Evolutionary conservation across 1,139 yeast genomes (phyloP).

Genomic region (Saccharomycopsis hybrid): DNA sequence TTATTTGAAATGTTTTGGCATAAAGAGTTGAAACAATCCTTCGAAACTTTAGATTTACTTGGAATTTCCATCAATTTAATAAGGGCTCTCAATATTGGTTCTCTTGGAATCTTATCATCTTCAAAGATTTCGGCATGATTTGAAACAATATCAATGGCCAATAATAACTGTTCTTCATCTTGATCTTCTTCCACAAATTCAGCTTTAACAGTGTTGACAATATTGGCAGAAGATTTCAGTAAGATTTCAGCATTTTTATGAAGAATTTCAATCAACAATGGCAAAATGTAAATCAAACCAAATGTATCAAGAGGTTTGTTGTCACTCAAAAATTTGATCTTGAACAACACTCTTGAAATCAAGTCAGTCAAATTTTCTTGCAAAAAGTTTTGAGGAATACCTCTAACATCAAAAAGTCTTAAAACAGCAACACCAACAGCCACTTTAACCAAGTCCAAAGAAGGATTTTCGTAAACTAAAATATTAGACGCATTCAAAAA

Average conservation of each 20-base stretch:
- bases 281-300: slow-evolving; percentile 67
- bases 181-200: slow-evolving; percentile 76
- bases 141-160: slow-evolving; percentile 72
- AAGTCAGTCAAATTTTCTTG: slow-evolving; percentile 50
- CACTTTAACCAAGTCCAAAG: slow-evolving; percentile 21
- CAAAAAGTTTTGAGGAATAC: slow-evolving; percentile 37
- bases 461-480: slow-evolving; percentile 25
- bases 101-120: slow-evolving; percentile 63
- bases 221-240: slow-evolving; percentile 44
- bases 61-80: slow-evolving; percentile 66
- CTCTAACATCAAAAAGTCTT: slow-evolving; percentile 41
- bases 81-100: slow-evolving; percentile 52
- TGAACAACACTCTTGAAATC: slow-evolving; percentile 62
- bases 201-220: slow-evolving; percentile 40
- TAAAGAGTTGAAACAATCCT: slow-evolving; percentile 72
- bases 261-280: slow-evolving; percentile 59
- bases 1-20: slow-evolving; percentile 69
- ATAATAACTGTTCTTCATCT: slow-evolving; percentile 76
- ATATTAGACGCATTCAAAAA: slow-evolving; percentile 29
- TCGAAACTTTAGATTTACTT: slow-evolving; percentile 70
- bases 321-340: slow-evolving; percentile 68
- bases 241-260: slow-evolving; percentile 48
- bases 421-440: slow-evolving; percentile 65
- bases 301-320: slow-evolving; percentile 64
- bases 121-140: slow-evolving; percentile 71